Evolutionary conservation across 805 yeast species (phyloP), one percentile per base, ranked within the genome.

Genomic region (Myxozyma melibiosi): DNA sequence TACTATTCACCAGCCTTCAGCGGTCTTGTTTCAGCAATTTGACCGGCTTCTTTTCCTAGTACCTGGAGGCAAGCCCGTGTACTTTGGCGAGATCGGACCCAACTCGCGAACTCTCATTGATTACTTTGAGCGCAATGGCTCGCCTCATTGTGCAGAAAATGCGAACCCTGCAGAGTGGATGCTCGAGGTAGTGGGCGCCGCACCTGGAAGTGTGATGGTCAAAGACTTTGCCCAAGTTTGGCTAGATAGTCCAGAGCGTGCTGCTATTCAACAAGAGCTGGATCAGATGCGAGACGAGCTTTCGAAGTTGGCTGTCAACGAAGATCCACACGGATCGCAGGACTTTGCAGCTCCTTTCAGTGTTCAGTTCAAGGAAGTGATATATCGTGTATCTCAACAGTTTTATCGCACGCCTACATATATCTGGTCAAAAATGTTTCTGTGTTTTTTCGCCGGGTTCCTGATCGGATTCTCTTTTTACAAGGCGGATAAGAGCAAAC

Each of bases 161-260:
- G 90, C 88, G 3, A 87, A 87, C 64, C 94, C 92, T 28, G 92
- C 91, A 13, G 96, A 89, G 74, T 90, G 95, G 94, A 90, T 90
- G 95, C 77, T 90, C 72, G 86, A 86, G 39, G 68, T 65, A n/a
- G 66, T 69, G 51, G 78, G 80, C 27, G 77, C 75, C 56, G 74
- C 70, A 39, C 74, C 73, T 50, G 76, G 72, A 20, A 65, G 71
- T 5, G 55, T 54, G 4, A 70, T 71, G n/a, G 58, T 57, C 22
- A 51, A 56, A 18, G 74, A 72, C 47, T 71, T 68, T 65, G 64
- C 43, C 16, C 84, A 86, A 67, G 90, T 86, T 49, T 88, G 97
- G 96, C 71, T 80, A 69, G 78, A 79, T 48, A 88, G 96, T 38
- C 71, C 72, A 0, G 90, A 89, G 68, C 81, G 80, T 65, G 68